Conservation (phyloP, 192 early-diverging fungal species). For the Geosiphon pyriformis region DNA sequence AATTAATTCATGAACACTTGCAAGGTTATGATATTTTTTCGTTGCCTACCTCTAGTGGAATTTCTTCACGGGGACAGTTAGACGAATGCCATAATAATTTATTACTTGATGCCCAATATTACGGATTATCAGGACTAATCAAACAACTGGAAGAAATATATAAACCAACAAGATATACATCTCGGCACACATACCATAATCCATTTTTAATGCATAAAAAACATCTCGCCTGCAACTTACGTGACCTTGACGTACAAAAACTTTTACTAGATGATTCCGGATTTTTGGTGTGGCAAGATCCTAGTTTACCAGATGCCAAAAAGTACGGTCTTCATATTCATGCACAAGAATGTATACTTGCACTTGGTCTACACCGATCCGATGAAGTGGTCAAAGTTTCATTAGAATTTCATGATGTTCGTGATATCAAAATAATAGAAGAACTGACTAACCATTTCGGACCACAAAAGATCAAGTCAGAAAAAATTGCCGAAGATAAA, state of each 20-base stretch:
- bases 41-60: not conserved
- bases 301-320: not conserved
- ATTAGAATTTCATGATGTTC: not conserved
- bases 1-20: not conserved
- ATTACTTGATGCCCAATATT: not conserved
- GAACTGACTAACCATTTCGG: not conserved
- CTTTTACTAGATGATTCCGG: not conserved
- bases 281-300: not conserved
- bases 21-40: not conserved
- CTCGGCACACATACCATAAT: not conserved
- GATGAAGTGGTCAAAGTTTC: not conserved
- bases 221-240: not conserved
- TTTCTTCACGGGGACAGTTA: not conserved
- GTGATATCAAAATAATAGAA: not conserved
- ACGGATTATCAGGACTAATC: not conserved
- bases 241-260: not conserved
- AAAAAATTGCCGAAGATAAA: not conserved
- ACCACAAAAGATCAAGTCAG: not conserved
- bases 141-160: not conserved
- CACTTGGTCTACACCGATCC: not conserved
- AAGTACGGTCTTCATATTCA: not conserved
- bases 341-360: not conserved
- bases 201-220: not conserved
- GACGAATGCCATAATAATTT: not conserved
- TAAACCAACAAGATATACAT: not conserved